phyloP scores from a whole-genome alignment of 768 basidiomycete genomes.

The Leucocoprinus sp. region DNA sequence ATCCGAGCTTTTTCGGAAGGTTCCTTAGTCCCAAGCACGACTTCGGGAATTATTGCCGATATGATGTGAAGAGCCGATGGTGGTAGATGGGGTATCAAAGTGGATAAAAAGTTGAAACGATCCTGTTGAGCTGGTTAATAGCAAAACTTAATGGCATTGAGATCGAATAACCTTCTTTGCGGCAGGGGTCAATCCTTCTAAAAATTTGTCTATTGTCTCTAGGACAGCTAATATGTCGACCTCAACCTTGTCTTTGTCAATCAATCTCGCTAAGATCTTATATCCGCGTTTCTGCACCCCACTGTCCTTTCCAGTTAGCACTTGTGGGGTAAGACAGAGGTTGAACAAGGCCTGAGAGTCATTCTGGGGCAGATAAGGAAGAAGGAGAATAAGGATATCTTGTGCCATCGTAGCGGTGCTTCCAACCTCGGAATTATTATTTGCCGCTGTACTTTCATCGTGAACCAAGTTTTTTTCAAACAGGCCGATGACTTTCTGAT shows the following conservation, averaged over 20 bases:
- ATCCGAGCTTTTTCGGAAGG: slow-evolving; percentile 87
- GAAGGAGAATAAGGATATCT: slow-evolving; percentile 79
- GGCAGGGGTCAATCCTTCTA: slow-evolving; percentile 62
- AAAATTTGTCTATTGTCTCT: slow-evolving; percentile 54
- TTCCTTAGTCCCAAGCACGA: slow-evolving; percentile 92
- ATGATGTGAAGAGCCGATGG: slow-evolving; percentile 72
- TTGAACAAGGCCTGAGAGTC: slow-evolving; percentile 62
- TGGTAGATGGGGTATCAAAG: slow-evolving; percentile 62
- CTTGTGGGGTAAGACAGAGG: slow-evolving; percentile 55
- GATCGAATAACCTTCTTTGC: slow-evolving; percentile 68
- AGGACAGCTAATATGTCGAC: slow-evolving; percentile 53
- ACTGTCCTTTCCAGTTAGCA: slow-evolving; percentile 73
- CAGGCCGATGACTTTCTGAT: slow-evolving; percentile 64
- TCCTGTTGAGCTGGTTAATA: slow-evolving; percentile 42
- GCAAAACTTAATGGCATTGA: not conserved
- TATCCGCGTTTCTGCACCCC: slow-evolving; percentile 95
- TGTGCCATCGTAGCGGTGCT: slow-evolving; percentile 57
- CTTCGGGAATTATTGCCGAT: slow-evolving; percentile 86
- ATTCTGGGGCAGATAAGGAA: slow-evolving; percentile 59
- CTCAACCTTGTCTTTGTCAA: slow-evolving; percentile 53
- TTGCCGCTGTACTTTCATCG: slow-evolving; percentile 21
- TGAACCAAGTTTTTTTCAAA: slow-evolving; percentile 54
- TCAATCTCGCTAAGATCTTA: slow-evolving; percentile 70
- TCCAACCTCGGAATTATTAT: slow-evolving; percentile 29
- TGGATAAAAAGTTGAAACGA: slow-evolving; percentile 67